Evolutionary conservation across 495 filamentous ascomycete genomes (phyloP).

Genomic region (Aspergillus hancockii): DNA sequence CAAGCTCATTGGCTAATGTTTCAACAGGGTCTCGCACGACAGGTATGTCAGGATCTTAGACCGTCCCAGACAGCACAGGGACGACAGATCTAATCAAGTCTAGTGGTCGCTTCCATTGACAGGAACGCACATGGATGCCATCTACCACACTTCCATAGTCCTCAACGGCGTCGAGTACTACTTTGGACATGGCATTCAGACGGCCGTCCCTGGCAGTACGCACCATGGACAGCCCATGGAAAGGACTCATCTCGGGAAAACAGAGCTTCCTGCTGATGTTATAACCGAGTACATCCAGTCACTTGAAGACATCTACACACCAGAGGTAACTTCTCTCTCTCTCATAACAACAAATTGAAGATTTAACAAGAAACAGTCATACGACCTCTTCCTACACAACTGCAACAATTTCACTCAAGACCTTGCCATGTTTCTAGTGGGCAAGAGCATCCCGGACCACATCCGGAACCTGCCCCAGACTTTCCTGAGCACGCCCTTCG

Average conservation of each 20-base stretch:
- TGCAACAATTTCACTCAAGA: conserved; percentile 99
- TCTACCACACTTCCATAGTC: conserved; percentile 90
- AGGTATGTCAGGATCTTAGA: conserved; percentile 31
- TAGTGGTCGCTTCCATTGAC: conserved; percentile 53
- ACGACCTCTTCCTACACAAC: conserved; percentile 88
- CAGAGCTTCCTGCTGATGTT: conserved; percentile 77
- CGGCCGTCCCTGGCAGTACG: conserved; percentile 73
- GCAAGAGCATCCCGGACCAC: conserved; percentile 82
- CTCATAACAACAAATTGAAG: neutral
- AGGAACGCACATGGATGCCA: conserved; percentile 79
- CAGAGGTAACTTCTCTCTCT: conserved; percentile 55
- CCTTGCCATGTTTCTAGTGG: conserved; percentile 86
- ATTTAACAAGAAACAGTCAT: conserved; percentile 56
- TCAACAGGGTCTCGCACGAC: conserved; percentile 49
- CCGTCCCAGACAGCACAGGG: neutral
- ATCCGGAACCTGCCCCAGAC: conserved; percentile 86
- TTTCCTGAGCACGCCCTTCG: conserved; percentile 87
- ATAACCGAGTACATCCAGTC: conserved; percentile 89
- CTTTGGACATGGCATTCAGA: conserved; percentile 77
- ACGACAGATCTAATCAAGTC: conserved; percentile 4
- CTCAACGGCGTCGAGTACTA: conserved; percentile 75
- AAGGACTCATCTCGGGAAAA: conserved; percentile 69
- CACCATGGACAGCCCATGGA: conserved; percentile 87
- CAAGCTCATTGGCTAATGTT: conserved; percentile 16
- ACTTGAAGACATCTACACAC: conserved; percentile 76